These are phyloP conservation scores for Rhodocollybia butyracea DNA, from an alignment of 768 basidiomycete species.

Conservation along the genomic window DNA sequence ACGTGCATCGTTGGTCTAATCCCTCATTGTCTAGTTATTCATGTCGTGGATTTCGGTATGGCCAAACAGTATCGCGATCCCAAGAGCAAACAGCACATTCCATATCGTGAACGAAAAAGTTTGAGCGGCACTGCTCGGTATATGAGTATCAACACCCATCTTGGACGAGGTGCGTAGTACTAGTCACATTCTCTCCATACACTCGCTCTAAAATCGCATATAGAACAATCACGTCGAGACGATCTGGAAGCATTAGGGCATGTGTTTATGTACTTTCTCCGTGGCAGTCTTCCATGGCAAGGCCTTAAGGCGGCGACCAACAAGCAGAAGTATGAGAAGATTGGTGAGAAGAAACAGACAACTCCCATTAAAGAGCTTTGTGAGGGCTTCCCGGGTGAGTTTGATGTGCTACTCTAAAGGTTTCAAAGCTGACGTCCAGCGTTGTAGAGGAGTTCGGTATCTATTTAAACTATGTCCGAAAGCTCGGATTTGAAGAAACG, in stretches of 20 bases:
- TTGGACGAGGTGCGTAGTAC: conserved; percentile 76
- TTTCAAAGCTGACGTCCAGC: neutral
- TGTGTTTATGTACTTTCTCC: conserved; percentile 99
- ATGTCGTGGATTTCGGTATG: conserved; percentile 99
- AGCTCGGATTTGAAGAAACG: conserved; percentile 97
- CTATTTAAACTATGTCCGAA: conserved; percentile 98
- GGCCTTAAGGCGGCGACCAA: conserved; percentile 99
- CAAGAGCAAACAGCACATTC: conserved; percentile 99
- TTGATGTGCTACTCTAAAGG: neutral
- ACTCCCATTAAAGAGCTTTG: conserved; percentile 96
- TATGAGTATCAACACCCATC: conserved; percentile 99
- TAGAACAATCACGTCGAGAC: conserved; percentile 91
- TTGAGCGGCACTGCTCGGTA: conserved; percentile 96
- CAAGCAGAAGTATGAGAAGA: conserved; percentile 99
- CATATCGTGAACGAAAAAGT: conserved; percentile 97
- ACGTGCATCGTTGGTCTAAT: conserved; percentile 3
- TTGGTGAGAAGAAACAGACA: conserved; percentile 99
- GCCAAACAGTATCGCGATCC: conserved; percentile 99
- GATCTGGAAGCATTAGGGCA: conserved; percentile 99
- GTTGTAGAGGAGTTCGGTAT: conserved; percentile 92
- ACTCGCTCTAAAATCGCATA: conserved; percentile 9
- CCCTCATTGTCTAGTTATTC: conserved; percentile 53
- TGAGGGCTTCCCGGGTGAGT: conserved; percentile 88
- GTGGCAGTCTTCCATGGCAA: conserved; percentile 98
- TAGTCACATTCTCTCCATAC: conserved; percentile 2